Base-by-base conservation (phyloP, 2,329 filamentous ascomycete genomes). In the Sphaerulina vaccinii region DNA sequence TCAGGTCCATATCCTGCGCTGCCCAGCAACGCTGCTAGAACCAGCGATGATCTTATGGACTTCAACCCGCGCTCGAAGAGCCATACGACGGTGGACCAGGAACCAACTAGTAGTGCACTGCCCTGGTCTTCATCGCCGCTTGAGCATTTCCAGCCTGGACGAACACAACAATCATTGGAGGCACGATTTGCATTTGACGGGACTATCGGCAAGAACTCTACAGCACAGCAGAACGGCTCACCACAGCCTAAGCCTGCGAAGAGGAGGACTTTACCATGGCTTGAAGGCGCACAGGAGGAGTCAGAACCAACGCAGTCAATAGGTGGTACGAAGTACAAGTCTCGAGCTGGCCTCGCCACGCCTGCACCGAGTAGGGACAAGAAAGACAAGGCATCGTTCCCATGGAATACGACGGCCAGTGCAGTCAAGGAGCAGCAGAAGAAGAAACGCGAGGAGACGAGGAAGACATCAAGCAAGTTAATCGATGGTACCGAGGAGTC, bases 401-500 rank as follows among this genome's bases (percentile, higher is more conserved):
- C 77, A 0, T 95, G 88, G 88, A 86, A 93, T 60, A 83, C 83
- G 13, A 86, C 85, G 0, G 82, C 83, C 13, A 91, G 86, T 62
- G 83, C 82, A 1, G 73, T 92, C 33, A 90, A 92, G 65, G 86
- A 89, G 53, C 85, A 88, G 62, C 87, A 87, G 70, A 90, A 85
- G 70, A 82, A 84, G 57, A 73, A 91, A 5, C 68, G 90, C 74
- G 75, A 87, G 70, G 67, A 85, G 76, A 71, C 73, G 55, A 77
- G 76, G 53, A 84, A 81, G 63, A 81, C 79, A 61, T 62, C 73
- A 3, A 67, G 69, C 5, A 71, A 73, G 16, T 72, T 73, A 29
- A 66, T 73, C 49, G 57, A 71, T 61, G 53, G 70, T 52, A 66
- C 68, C 10, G 73, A 71, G 44, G 78, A 80, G 15, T 79, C 77